Evolutionary conservation across 352 stramenopile genomes (phyloP), one percentile per base, ranked within the genome.

Genomic region (Bremia lactucae): DNA sequence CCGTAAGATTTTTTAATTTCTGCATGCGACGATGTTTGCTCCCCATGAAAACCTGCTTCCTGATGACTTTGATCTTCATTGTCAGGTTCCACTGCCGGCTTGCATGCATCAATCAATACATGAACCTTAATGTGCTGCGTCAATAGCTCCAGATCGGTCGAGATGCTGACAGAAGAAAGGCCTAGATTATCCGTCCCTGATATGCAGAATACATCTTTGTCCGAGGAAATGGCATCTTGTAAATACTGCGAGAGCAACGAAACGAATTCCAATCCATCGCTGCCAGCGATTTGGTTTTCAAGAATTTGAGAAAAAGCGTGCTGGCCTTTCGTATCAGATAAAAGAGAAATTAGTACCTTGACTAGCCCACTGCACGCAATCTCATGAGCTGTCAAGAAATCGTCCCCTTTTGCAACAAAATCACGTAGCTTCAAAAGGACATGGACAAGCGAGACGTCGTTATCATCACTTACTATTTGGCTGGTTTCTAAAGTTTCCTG

Each of bases 111-210:
- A 50, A 86, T 71, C 28, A 72, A 42, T 15, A 88, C 68, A 13
- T 65, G 62, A 2, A 88, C 62, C 44, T 88, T 88, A 35, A 88
- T 69, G 25, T 88, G 76, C 51, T 86, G 72, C 0, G 62, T 68
- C 11, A 88, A 49, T 31, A 77, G 65, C 11, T 85, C 71, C 39
- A 88, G 54, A 28, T 83, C 76, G 18, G 39, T 65, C 11, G 54
- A 43, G 4, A 81, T 51, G 35, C 53, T 71, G 35, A 48, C 56
- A 35, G 60, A 59, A 16, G 51, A 55, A 42, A 66, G 55, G 1
- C 18, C 42, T 10, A 28, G 31, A 10, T 34, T 43, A 1, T 31
- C 40, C 24, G 22, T 31, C 0, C 18, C 26, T 36, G 69, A 62
- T 16, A 72, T 40, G 2, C 54, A 62, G 31, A 84, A 83, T 2